A percentile compares a stretch with the other conserved stretches of the same genome.
These are phyloP conservation scores for Alloascoidea hylecoeti DNA, from an alignment of 805 yeast genomes.

Conservation along the genomic window DNA sequence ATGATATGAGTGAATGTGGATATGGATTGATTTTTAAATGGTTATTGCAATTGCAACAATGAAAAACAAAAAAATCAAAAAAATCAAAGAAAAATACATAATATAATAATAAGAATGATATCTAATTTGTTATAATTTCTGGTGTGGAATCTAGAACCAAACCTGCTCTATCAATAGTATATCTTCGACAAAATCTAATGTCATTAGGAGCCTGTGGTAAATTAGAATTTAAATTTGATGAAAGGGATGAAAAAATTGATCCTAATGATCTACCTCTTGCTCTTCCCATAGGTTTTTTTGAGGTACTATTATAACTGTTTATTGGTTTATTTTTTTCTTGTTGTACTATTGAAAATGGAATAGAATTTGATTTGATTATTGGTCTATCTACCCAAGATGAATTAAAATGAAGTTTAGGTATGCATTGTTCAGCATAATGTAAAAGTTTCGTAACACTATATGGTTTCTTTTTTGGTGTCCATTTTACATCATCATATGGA, in stretches of 20 bases:
- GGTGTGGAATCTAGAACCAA: too few species aligned
- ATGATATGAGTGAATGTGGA: too few species aligned
- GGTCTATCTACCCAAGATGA: not conserved
- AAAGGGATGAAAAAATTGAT: not conserved
- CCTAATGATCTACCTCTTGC: constrained; percentile 1
- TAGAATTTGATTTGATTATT: not conserved
- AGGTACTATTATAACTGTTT: too few species aligned
- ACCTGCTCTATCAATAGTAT: not conserved
- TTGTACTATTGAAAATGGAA: not conserved
- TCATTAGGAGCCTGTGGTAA: too few species aligned
- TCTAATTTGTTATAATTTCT: not conserved
- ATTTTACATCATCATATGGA: not conserved
- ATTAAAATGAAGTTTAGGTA: not conserved
- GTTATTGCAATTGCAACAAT: too few species aligned
- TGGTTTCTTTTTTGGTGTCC: not conserved
- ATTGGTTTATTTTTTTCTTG: not conserved
- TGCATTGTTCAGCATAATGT: not conserved
- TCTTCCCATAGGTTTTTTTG: not conserved
- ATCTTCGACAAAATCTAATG: not conserved
- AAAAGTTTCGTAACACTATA: not conserved
- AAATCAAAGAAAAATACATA: not conserved
- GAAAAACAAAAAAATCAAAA: not conserved
- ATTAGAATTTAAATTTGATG: not conserved
- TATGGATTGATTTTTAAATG: too few species aligned
- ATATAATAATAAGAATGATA: not conserved